phyloP scores from a whole-genome alignment of 2,329 filamentous ascomycete species.

The Curvularia sp. region DNA sequence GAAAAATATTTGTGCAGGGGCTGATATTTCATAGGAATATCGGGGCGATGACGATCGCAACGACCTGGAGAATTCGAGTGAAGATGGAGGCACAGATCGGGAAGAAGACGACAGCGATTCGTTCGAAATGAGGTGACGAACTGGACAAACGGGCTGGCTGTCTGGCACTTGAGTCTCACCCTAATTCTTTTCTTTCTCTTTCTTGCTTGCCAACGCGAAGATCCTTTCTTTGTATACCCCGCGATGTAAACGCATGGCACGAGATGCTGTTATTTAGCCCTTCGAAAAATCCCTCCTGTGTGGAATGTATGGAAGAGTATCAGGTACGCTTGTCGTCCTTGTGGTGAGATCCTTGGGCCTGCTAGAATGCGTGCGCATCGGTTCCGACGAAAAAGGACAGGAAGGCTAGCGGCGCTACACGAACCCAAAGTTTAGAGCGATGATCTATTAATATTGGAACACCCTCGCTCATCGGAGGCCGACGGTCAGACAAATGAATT shows the following conservation, averaged over 20 bases:
- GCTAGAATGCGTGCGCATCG: background rate
- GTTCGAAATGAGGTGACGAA: constrained; percentile 4
- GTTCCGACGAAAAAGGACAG: background rate
- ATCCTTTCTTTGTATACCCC: background rate
- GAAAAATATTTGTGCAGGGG: constrained; percentile 6
- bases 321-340: background rate
- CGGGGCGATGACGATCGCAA: constrained; percentile 3
- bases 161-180: constrained; percentile 9
- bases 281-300: background rate
- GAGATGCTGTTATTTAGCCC: background rate
- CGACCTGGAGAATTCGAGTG: constrained; percentile 2
- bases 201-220: background rate
- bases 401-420: background rate
- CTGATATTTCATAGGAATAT: constrained; percentile 10
- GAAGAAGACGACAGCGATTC: constrained; percentile 3
- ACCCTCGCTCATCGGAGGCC: background rate
- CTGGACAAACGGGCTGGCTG: background rate
- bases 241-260: background rate
- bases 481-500: background rate
- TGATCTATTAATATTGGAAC: background rate
- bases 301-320: background rate
- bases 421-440: background rate
- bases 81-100: background rate
- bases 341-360: background rate
- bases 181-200: constrained; percentile 2